Evolutionary conservation across 805 yeast genomes (phyloP).

Genomic region (Metschnikowia similis): DNA sequence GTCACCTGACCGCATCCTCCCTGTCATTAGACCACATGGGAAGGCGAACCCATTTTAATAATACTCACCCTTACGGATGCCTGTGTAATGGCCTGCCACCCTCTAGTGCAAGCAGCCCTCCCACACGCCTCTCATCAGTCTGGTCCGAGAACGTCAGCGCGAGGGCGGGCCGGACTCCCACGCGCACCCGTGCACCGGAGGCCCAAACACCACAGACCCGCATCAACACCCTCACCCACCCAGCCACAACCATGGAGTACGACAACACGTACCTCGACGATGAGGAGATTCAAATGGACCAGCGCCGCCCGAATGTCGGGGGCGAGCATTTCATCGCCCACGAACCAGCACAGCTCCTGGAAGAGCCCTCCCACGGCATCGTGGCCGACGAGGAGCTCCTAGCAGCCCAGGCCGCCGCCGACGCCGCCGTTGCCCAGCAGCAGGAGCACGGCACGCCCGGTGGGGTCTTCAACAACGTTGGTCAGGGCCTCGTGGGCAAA

Average conservation of each 20-base stretch:
- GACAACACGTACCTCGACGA: conserved; percentile 29
- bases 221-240: not conserved
- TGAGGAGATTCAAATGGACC: conserved; percentile 22
- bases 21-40: no score
- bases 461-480: conserved; percentile 82
- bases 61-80: no score
- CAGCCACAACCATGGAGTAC: conserved; percentile 19
- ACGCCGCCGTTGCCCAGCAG: conserved; percentile 44
- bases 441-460: conserved; percentile 41
- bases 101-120: no score
- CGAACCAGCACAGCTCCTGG: conserved; percentile 5
- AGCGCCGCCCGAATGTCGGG: conserved; percentile 17
- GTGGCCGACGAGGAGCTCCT: conserved; percentile 40
- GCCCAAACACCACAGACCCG: not conserved
- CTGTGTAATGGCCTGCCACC: no score
- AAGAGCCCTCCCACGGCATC: conserved; percentile 13
- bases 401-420: conserved; percentile 46
- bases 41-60: no score
- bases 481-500: conserved; percentile 48
- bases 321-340: conserved; percentile 13
- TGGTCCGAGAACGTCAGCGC: not conserved
- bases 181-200: conserved; percentile 2
- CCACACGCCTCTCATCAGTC: no score
- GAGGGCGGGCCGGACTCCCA: no score
- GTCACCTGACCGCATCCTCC: no score